phyloP scores from a whole-genome alignment of 345 rosid genomes.

The Dipteronia sinensis region DNA sequence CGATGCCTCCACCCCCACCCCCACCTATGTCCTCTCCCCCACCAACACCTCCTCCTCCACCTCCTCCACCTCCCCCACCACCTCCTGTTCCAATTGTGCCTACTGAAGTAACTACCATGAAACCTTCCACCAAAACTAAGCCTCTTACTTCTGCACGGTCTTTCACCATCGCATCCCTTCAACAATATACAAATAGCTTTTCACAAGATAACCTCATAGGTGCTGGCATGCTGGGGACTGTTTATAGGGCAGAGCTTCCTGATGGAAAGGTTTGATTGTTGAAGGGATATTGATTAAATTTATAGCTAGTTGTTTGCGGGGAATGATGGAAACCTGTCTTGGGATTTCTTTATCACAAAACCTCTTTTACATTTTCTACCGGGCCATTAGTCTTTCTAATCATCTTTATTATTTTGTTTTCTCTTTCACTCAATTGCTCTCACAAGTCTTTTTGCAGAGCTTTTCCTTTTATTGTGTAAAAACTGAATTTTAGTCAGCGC shows the following conservation, averaged over 20 bases:
- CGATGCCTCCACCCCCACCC: conserved; percentile 46
- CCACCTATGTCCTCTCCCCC: conserved; percentile 45
- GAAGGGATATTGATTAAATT: conserved; percentile 7
- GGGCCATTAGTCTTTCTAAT: neutral
- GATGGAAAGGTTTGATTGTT: conserved; percentile 63
- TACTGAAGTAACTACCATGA: conserved; percentile 44
- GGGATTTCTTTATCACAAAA: neutral
- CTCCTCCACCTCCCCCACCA: conserved; percentile 48
- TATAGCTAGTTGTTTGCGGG: neutral
- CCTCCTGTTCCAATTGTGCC: conserved; percentile 52
- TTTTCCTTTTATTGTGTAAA: neutral
- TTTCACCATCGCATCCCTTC: conserved; percentile 92
- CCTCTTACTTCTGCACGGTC: conserved; percentile 63
- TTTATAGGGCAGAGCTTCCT: conserved; percentile 88
- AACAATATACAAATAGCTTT: conserved; percentile 94
- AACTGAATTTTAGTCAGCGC: neutral
- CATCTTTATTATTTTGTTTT: neutral
- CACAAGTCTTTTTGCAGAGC: neutral
- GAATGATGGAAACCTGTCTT: conserved; percentile 7
- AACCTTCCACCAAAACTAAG: conserved; percentile 49
- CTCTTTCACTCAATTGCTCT: neutral
- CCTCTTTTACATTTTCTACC: neutral
- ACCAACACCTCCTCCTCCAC: conserved; percentile 48
- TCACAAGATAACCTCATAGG: conserved; percentile 88
- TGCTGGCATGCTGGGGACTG: conserved; percentile 91